Conservation (phyloP, 345 rosid genomes). For the Lenwebbia sp. region DNA sequence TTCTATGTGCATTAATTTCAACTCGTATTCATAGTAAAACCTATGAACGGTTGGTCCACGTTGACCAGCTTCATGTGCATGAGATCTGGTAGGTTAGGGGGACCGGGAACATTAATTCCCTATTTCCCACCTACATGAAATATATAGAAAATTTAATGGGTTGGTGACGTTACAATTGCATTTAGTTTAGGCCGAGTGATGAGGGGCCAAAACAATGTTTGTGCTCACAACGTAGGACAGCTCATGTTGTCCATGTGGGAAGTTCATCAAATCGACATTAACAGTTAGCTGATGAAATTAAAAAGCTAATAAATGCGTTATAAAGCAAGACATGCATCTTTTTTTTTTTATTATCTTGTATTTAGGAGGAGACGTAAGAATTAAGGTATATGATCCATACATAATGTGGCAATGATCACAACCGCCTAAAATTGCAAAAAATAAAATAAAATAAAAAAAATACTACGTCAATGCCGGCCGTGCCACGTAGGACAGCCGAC, state of each 20-base stretch:
- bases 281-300: background rate
- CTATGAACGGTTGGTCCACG: background rate
- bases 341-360: background rate
- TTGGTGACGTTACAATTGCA: background rate
- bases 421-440: background rate
- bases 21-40: background rate
- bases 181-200: background rate
- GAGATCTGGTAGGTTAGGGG: background rate
- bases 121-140: background rate
- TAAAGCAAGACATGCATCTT: background rate
- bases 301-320: background rate
- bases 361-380: background rate
- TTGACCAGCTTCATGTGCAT: background rate
- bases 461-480: rapidly evolving
- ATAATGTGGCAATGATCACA: background rate
- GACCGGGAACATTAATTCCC: background rate
- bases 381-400: background rate
- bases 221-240: background rate
- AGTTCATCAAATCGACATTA: background rate
- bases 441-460: no score
- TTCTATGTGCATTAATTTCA: background rate
- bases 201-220: background rate
- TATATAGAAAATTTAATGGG: background rate
- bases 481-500: no score
- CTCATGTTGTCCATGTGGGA: background rate